phyloP scores from a whole-genome alignment of 140 eudicot species.

The Ambrosia hybrid region DNA sequence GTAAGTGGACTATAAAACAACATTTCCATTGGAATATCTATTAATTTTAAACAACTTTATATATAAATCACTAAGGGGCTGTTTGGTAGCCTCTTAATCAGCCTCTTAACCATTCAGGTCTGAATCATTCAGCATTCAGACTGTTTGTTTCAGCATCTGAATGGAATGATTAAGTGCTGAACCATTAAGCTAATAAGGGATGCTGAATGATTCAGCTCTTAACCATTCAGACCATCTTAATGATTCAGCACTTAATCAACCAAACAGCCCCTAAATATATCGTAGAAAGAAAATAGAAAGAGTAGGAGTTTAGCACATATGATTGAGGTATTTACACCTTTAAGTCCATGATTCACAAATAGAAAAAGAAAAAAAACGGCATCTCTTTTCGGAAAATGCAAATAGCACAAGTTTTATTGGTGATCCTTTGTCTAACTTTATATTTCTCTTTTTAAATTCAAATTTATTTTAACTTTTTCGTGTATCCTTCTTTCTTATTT shows the following conservation, averaged over 20 bases:
- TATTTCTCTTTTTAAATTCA: not conserved
- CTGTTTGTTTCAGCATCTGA: too few species aligned
- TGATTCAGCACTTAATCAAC: too few species aligned
- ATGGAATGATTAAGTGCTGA: too few species aligned
- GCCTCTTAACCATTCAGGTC: too few species aligned
- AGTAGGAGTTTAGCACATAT: not conserved
- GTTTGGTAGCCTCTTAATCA: too few species aligned
- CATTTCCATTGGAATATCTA: not conserved
- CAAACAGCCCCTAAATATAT: too few species aligned
- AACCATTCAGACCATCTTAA: too few species aligned
- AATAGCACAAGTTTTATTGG: slow-evolving; percentile 1
- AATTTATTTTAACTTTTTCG: slow-evolving; percentile 2
- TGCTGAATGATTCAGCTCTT: too few species aligned
- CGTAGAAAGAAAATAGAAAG: not conserved
- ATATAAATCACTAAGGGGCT: not conserved
- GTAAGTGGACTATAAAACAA: not conserved
- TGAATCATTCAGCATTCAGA: too few species aligned
- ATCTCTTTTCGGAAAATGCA: slow-evolving; percentile 19
- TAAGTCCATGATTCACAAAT: too few species aligned
- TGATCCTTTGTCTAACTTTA: slow-evolving; percentile 5
- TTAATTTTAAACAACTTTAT: not conserved
- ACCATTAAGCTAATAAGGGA: too few species aligned
- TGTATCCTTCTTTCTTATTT: not conserved
- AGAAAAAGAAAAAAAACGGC: slow-evolving; percentile 2
- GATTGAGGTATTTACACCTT: not conserved